These are phyloP conservation scores for Trifolium fragiferum DNA, from an alignment of 306 rosid species.

Conservation along the genomic window DNA sequence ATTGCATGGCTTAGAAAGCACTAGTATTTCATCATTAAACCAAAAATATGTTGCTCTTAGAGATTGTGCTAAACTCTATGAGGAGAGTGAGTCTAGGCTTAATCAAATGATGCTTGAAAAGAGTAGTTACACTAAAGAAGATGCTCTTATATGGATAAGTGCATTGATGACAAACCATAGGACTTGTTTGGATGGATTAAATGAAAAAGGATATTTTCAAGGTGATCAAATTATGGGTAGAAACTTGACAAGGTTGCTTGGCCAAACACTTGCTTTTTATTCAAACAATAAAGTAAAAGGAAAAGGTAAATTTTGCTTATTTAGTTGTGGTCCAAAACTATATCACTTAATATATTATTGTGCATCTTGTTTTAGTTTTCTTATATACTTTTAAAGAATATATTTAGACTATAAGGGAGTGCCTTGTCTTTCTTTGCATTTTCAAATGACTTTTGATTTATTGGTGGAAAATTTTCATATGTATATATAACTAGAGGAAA, in stretches of 20 bases:
- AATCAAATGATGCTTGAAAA: slow-evolving; percentile 38
- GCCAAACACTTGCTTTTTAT: slow-evolving; percentile 54
- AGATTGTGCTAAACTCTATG: slow-evolving; percentile 67
- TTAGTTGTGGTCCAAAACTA: neutral
- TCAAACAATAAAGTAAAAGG: slow-evolving; percentile 32
- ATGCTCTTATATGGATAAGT: slow-evolving; percentile 62
- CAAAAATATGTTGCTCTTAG: slow-evolving; percentile 38
- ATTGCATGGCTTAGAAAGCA: slow-evolving; percentile 13
- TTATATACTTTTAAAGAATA: too few species aligned
- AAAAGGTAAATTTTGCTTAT: slow-evolving; percentile 2
- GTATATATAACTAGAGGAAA: neutral
- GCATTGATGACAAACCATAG: slow-evolving; percentile 60
- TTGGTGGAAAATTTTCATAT: neutral
- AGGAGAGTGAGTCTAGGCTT: slow-evolving; percentile 57
- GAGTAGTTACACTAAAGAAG: slow-evolving; percentile 39
- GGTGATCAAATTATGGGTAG: slow-evolving; percentile 22
- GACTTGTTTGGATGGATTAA: slow-evolving; percentile 61
- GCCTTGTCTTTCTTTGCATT: neutral
- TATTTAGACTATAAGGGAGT: neutral
- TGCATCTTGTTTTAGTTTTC: neutral
- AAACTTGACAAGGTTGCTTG: slow-evolving; percentile 53
- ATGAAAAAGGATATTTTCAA: slow-evolving; percentile 46
- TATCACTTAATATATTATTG: neutral
- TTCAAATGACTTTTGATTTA: neutral
- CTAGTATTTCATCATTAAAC: neutral